phyloP scores from a whole-genome alignment of 2,329 filamentous ascomycete species.

The Diaporthe batatas region DNA sequence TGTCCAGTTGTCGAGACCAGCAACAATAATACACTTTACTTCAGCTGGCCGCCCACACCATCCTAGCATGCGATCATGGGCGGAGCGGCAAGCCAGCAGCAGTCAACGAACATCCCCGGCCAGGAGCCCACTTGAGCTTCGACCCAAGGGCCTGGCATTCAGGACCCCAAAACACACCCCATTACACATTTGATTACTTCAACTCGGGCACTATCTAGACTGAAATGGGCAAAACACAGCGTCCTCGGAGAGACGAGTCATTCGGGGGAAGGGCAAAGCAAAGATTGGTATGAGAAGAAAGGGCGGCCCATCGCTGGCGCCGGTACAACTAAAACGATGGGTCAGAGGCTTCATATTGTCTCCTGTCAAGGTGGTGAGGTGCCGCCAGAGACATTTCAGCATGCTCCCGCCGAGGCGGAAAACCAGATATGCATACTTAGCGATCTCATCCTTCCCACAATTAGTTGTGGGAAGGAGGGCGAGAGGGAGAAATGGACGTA shows the following conservation, averaged over 20 bases:
- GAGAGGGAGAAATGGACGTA: too few species aligned
- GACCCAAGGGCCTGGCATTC: background rate
- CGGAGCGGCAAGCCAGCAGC: background rate
- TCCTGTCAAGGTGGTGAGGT: conserved; percentile 71
- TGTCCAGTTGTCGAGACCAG: background rate
- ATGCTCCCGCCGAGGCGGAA: conserved; percentile 68
- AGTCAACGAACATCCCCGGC: background rate
- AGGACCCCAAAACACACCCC: background rate
- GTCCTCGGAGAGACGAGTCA: conserved; percentile 32
- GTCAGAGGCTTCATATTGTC: conserved; percentile 77
- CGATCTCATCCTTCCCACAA: conserved; percentile 82
- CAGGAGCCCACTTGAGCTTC: conserved; percentile 9
- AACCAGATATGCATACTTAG: conserved; percentile 68
- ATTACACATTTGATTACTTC: conserved; percentile 1
- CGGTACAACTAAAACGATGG: conserved; percentile 58
- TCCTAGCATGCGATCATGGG: background rate
- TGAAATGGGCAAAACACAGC: background rate
- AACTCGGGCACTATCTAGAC: conserved; percentile 8
- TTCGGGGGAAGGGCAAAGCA: conserved; percentile 41
- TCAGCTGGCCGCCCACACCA: background rate
- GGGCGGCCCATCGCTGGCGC: conserved; percentile 47
- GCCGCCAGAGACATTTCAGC: conserved; percentile 74
- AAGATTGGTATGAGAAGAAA: conserved; percentile 44
- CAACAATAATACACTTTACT: background rate
- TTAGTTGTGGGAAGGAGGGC: too few species aligned